A percentile compares a stretch with the other conserved stretches of the same genome.
Evolutionary conservation across 2,329 filamentous ascomycete genomes (phyloP).

Genomic region (Aspergillus felis): DNA sequence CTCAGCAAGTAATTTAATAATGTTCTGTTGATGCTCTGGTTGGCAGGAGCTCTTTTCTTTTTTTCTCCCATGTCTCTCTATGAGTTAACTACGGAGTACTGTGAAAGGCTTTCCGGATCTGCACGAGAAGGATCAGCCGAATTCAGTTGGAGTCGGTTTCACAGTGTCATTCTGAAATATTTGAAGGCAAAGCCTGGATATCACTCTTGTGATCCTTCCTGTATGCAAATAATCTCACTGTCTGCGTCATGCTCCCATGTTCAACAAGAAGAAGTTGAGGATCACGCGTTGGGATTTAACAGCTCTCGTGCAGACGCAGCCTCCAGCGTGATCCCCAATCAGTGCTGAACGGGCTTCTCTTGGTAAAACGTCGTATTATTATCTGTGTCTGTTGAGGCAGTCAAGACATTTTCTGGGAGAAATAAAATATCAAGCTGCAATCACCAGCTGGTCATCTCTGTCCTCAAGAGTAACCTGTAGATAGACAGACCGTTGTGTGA

Average conservation of each 20-base stretch:
- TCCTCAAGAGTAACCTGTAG: neutral
- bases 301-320: neutral
- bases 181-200: neutral
- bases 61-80: neutral
- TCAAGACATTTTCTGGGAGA: neutral
- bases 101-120: neutral
- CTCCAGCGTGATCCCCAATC: neutral
- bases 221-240: neutral
- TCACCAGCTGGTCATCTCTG: neutral
- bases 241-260: neutral
- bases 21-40: neutral
- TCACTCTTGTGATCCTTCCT: neutral
- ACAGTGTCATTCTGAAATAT: neutral
- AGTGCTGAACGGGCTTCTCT: too few relatives aligned
- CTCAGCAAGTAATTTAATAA: neutral
- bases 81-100: too few relatives aligned
- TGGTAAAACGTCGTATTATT: too few relatives aligned
- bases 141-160: neutral
- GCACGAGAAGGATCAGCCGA: neutral
- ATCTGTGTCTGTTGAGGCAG: too few relatives aligned
- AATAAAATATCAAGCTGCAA: neutral
- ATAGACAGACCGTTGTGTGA: neutral
- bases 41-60: neutral
- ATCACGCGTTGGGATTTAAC: neutral
- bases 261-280: neutral